These are phyloP conservation scores for Sesbania bispinosa DNA, from an alignment of 306 rosid species.

Conservation along the genomic window DNA sequence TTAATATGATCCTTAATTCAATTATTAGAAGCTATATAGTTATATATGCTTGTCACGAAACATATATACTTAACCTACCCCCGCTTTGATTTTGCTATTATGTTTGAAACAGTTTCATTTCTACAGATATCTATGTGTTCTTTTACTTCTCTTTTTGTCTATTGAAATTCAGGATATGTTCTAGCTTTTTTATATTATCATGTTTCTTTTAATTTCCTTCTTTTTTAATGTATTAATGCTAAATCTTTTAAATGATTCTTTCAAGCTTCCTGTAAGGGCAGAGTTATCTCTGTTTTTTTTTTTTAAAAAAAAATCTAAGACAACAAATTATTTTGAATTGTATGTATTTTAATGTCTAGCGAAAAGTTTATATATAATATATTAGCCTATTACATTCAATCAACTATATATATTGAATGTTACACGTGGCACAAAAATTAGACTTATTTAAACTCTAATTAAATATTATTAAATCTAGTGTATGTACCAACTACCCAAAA, in stretches of 20 bases:
- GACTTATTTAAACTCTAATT: neutral
- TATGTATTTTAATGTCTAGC: no score
- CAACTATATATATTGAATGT: neutral
- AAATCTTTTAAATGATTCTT: neutral
- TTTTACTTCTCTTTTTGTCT: slow-evolving; percentile 19
- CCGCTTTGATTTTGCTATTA: slow-evolving; percentile 4
- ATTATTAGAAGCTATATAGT: neutral
- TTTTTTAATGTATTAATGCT: neutral
- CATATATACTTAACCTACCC: no score
- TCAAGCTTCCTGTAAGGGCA: neutral
- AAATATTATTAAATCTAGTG: neutral
- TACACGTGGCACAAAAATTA: neutral
- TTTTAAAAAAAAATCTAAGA: no score
- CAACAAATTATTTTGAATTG: no score
- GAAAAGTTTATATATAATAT: neutral
- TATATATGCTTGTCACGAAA: neutral
- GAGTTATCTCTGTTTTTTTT: no score
- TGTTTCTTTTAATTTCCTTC: neutral
- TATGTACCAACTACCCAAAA: neutral
- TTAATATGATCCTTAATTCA: neutral
- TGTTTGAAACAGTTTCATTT: slow-evolving; percentile 16
- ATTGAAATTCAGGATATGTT: slow-evolving; percentile 5
- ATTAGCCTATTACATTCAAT: neutral
- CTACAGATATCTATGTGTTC: neutral
- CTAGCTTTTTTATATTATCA: neutral